Conservation (phyloP, 2,329 filamentous ascomycete genomes). For the Diaporthe sp. region DNA sequence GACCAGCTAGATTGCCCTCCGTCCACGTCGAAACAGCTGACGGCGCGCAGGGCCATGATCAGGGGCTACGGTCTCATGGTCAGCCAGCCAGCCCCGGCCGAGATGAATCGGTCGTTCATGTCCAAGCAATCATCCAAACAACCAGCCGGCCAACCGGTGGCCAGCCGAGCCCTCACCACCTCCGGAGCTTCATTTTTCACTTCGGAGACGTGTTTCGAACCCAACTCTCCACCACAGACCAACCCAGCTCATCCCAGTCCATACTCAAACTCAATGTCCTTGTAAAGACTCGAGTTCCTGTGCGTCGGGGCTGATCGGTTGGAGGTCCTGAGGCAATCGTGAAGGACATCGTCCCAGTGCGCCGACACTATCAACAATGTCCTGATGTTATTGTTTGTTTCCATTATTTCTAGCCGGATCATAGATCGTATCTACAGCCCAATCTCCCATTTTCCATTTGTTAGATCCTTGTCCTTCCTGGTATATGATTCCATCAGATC, state of each 20-base stretch:
- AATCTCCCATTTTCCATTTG: slow-evolving; percentile 6
- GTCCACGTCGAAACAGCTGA: not conserved
- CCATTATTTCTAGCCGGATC: slow-evolving; percentile 14
- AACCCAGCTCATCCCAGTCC: not conserved
- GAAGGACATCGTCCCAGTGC: not conserved
- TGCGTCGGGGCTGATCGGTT: not conserved
- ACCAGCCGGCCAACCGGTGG: slow-evolving; percentile 8
- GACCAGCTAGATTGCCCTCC: not conserved
- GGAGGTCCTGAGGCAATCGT: not conserved
- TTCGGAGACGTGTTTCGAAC: slow-evolving; percentile 13
- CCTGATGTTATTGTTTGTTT: not conserved
- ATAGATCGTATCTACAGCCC: slow-evolving; percentile 19
- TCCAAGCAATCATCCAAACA: slow-evolving; percentile 5
- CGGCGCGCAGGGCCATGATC: not conserved
- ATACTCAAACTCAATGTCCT: not conserved
- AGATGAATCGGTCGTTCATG: not conserved
- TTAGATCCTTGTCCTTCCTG: not conserved
- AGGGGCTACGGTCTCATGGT: not conserved
- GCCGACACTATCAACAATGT: not conserved
- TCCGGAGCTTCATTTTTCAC: not conserved
- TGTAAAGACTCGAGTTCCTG: not conserved
- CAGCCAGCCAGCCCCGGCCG: slow-evolving; percentile 10
- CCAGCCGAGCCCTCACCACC: slow-evolving; percentile 13
- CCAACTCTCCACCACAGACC: not conserved
- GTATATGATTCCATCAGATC: not conserved